Evolutionary conservation across 345 rosid species (phyloP).

Genomic region (Raphanus raphanistrum): DNA sequence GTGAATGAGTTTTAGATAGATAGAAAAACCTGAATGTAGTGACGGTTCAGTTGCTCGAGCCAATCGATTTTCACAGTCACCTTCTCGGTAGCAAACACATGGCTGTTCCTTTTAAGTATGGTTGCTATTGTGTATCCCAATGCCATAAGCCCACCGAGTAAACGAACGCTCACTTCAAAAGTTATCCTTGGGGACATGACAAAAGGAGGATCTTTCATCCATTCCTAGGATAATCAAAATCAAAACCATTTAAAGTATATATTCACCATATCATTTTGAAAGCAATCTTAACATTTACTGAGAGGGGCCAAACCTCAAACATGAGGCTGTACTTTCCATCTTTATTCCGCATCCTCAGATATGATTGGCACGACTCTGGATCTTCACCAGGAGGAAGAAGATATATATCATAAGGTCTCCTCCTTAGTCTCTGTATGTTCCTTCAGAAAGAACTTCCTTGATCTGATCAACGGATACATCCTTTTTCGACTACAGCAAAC

Average conservation of each 20-base stretch:
- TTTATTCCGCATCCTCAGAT: constrained; percentile 96
- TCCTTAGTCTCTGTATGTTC: constrained; percentile 66
- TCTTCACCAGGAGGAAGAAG: constrained; percentile 99
- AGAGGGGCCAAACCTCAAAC: constrained; percentile 80
- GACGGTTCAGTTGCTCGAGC: constrained; percentile 90
- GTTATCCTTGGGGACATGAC: constrained; percentile 99
- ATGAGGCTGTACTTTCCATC: constrained; percentile 98
- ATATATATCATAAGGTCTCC: constrained; percentile 94
- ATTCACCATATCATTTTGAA: background rate
- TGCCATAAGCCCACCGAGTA: constrained; percentile 99
- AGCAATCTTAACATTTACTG: constrained; percentile 13
- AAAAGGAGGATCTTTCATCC: constrained; percentile 94
- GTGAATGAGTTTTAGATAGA: constrained; percentile 15
- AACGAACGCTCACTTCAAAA: constrained; percentile 96
- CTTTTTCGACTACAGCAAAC: constrained; percentile 69
- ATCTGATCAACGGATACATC: constrained; percentile 65
- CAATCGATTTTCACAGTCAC: constrained; percentile 90
- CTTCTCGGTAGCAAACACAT: constrained; percentile 70
- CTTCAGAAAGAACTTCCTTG: constrained; percentile 67
- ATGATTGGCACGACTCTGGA: constrained; percentile 94
- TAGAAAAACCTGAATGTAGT: constrained; percentile 76
- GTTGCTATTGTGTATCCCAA: constrained; percentile 95
- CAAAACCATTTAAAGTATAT: constrained; percentile 17
- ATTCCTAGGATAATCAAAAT: constrained; percentile 60
- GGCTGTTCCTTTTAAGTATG: constrained; percentile 95